These are phyloP conservation scores for Mucor irregularis DNA, from an alignment of 371 early-diverging fungal genomes.

Conservation along the genomic window DNA sequence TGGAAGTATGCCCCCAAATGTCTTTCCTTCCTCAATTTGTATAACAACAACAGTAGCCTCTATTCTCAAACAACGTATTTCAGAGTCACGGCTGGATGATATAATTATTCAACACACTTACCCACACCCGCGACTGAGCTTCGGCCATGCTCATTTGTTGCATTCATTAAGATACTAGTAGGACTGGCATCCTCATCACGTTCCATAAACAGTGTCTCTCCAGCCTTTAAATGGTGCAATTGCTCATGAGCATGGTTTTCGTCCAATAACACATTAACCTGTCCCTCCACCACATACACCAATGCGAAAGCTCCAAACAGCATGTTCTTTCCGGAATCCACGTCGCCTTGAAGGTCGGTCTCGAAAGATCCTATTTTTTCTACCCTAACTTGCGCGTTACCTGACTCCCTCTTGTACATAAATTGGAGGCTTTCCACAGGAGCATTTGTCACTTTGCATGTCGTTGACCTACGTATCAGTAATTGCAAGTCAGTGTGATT, in stretches of 20 bases:
- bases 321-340: constrained; percentile 41
- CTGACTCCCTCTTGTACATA: constrained; percentile 40
- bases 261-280: constrained; percentile 39
- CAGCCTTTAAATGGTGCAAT: constrained; percentile 27
- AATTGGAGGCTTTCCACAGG: constrained; percentile 51
- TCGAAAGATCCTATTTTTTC: constrained; percentile 26
- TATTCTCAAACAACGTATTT: background rate
- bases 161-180: constrained; percentile 37
- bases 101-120: background rate
- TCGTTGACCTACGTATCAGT: constrained; percentile 22
- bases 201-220: constrained; percentile 56
- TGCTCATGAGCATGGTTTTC: constrained; percentile 22
- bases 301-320: constrained; percentile 54
- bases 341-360: constrained; percentile 20
- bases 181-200: constrained; percentile 58
- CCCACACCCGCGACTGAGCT: constrained; percentile 1
- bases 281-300: constrained; percentile 58
- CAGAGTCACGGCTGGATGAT: too few relatives aligned
- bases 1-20: constrained; percentile 18
- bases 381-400: constrained; percentile 21
- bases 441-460: constrained; percentile 41
- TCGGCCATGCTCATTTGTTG: constrained; percentile 6
- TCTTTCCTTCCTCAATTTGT: constrained; percentile 29
- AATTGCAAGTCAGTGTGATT: background rate
- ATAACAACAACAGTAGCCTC: constrained; percentile 32